Conservation (phyloP, 2,329 filamentous ascomycete genomes). For the Xylaria sp. region DNA sequence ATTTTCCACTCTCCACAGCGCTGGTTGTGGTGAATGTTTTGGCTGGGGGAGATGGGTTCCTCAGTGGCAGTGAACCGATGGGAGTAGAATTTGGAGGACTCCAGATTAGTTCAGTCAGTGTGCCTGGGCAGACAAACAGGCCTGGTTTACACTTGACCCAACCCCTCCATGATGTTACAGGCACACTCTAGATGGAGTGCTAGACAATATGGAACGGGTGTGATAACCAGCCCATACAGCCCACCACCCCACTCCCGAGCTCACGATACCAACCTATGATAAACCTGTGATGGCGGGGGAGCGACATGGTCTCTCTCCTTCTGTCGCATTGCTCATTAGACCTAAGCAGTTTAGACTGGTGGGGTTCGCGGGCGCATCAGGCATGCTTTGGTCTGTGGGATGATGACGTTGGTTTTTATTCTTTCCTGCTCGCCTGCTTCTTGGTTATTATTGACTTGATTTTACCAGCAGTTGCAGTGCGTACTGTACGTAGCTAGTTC, state of each 20-base stretch:
- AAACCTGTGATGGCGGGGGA: background rate
- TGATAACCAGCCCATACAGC: too few species aligned
- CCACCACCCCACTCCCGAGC: too few species aligned
- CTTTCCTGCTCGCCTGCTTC: too few species aligned
- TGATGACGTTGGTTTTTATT: conserved; percentile 38
- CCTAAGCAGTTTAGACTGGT: background rate
- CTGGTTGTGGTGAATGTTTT: background rate
- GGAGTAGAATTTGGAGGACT: background rate
- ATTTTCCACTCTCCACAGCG: background rate
- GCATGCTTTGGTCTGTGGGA: conserved; percentile 34
- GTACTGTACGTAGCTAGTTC: too few species aligned
- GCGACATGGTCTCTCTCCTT: background rate
- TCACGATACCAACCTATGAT: too few species aligned
- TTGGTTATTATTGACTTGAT: conserved; percentile 1
- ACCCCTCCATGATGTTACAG: conserved; percentile 13
- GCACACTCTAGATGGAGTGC: background rate
- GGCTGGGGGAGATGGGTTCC: background rate
- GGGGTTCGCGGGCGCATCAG: conserved; percentile 7
- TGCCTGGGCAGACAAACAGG: conserved; percentile 2
- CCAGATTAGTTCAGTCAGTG: background rate
- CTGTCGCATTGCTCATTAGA: background rate
- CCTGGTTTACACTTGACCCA: background rate
- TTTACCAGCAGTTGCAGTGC: too few species aligned
- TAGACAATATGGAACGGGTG: background rate
- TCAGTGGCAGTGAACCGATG: background rate